Conservation (phyloP, 139 green algal species). For the Micractinium conductrix region DNA sequence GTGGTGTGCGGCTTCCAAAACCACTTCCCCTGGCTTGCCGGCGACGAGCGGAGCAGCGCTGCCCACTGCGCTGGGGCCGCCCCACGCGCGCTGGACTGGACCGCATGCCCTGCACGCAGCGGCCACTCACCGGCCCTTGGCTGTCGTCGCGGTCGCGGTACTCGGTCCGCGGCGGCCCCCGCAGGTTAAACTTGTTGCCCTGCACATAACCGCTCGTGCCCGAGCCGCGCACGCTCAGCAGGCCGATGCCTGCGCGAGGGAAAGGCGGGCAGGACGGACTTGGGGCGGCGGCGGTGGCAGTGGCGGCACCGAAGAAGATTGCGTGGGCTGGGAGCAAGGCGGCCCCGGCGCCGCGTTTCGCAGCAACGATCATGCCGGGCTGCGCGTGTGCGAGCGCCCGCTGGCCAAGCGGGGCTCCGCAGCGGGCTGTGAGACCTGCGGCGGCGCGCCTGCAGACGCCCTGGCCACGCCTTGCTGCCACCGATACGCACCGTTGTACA, state of each 20-base stretch:
- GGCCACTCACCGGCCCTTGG: not conserved
- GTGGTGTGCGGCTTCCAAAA: too few relatives aligned
- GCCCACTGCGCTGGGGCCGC: too few relatives aligned
- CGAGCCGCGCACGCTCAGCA: conserved; percentile 88
- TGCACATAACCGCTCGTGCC: conserved; percentile 97
- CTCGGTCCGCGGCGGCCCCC: conserved; percentile 33
- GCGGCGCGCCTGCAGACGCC: too few relatives aligned
- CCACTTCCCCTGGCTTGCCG: too few relatives aligned
- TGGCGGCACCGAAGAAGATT: too few relatives aligned
- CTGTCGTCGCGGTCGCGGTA: conserved; percentile 24
- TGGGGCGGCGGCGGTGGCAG: not conserved
- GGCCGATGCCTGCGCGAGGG: conserved; percentile 72
- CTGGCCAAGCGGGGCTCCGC: too few relatives aligned
- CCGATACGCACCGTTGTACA: conserved; percentile 83
- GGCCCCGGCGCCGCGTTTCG: not conserved
- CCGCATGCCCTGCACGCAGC: too few relatives aligned
- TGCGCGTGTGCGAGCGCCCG: too few relatives aligned
- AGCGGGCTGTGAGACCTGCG: too few relatives aligned
- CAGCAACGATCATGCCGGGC: not conserved
- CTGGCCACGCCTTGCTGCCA: too few relatives aligned
- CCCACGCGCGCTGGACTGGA: too few relatives aligned
- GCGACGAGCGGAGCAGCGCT: too few relatives aligned
- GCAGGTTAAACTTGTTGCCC: conserved; percentile 94
- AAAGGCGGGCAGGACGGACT: not conserved
- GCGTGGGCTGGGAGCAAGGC: not conserved